These are phyloP conservation scores for Cicer yamashitae DNA, from an alignment of 306 rosid species.

Conservation along the genomic window DNA sequence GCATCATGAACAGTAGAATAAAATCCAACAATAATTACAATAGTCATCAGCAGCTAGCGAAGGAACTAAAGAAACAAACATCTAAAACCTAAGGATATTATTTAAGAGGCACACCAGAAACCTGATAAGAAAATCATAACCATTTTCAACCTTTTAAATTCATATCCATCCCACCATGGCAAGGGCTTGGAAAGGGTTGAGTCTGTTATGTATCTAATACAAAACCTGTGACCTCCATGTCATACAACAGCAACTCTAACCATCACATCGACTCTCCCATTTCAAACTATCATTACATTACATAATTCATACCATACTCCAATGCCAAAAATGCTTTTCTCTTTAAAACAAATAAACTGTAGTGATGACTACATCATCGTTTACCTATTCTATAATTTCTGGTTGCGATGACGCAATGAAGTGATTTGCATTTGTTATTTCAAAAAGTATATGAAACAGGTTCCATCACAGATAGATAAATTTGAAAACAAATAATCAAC, in stretches of 20 bases:
- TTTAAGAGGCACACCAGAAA: neutral
- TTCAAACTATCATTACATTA: neutral
- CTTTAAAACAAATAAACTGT: neutral
- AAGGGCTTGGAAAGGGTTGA: neutral
- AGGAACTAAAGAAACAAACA: conserved; percentile 10
- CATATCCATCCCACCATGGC: neutral
- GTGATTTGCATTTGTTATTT: neutral
- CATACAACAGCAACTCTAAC: neutral
- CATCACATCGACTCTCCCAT: neutral
- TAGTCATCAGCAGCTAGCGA: neutral
- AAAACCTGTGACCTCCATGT: neutral
- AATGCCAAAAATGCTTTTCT: neutral
- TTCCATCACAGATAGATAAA: neutral
- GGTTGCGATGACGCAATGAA: neutral
- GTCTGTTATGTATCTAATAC: neutral
- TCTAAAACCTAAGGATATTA: conserved; percentile 1
- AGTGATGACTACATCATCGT: neutral
- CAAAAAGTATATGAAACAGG: conserved; percentile 7
- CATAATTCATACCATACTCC: neutral
- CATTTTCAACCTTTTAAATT: neutral
- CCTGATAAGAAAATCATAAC: conserved; percentile 4
- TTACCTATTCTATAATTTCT: neutral
- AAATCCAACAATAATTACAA: conserved; percentile 9
- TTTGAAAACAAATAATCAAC: neutral
- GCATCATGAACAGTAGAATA: conserved; percentile 8